Evolutionary conservation across 371 early-diverging fungal species (phyloP).

Genomic region (Fennellomyces sp.): DNA sequence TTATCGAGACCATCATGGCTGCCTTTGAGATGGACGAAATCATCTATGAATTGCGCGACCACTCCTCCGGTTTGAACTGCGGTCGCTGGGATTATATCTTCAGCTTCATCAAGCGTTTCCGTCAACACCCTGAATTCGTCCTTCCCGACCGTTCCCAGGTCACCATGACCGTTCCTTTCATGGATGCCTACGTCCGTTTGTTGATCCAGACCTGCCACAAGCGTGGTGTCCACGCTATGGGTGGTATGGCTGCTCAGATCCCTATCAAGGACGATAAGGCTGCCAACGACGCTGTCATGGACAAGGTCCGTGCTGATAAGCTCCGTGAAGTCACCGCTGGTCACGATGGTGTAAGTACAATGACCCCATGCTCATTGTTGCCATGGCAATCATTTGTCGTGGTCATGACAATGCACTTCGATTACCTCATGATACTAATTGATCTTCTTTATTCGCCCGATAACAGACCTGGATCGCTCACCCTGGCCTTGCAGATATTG

Average conservation of each 20-base stretch:
- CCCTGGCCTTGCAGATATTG: constrained; percentile 91
- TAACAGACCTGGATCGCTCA: constrained; percentile 98
- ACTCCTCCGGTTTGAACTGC: constrained; percentile 97
- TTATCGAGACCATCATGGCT: constrained; percentile 96
- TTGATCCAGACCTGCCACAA: constrained; percentile 95
- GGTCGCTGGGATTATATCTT: constrained; percentile 99
- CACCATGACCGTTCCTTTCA: constrained; percentile 93
- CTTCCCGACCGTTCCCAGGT: constrained; percentile 90
- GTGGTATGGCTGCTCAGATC: constrained; percentile 98
- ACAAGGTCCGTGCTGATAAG: constrained; percentile 92
- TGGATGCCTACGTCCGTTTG: constrained; percentile 89
- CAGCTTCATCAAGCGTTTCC: constrained; percentile 89
- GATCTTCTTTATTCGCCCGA: background rate
- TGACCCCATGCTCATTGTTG: background rate
- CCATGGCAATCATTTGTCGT: background rate
- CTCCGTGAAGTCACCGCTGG: constrained; percentile 91
- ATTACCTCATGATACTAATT: too few relatives aligned
- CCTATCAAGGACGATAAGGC: constrained; percentile 89
- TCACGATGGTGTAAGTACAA: constrained; percentile 70
- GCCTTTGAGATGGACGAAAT: constrained; percentile 98
- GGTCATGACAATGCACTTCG: too few relatives aligned
- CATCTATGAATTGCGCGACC: constrained; percentile 95
- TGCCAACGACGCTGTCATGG: constrained; percentile 88
- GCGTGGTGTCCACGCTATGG: constrained; percentile 98
- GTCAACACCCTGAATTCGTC: constrained; percentile 78